Evolutionary conservation across 306 rosid genomes (phyloP).

Genomic region (Carpinus fangiana): DNA sequence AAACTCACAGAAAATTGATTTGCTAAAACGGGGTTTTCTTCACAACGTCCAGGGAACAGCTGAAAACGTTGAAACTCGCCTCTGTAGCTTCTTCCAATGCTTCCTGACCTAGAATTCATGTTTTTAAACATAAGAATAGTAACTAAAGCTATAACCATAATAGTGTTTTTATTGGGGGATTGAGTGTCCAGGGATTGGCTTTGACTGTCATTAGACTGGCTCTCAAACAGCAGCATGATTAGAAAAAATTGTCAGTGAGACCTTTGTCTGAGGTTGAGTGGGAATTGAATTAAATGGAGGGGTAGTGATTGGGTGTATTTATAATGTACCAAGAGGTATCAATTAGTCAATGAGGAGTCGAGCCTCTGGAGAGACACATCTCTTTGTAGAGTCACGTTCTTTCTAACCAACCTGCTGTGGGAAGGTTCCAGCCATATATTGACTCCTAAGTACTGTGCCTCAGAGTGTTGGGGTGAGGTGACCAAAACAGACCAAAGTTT

Average conservation of each 20-base stretch:
- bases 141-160: background rate
- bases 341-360: background rate
- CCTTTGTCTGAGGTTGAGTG: background rate
- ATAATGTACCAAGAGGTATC: background rate
- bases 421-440: background rate
- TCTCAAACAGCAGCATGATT: background rate
- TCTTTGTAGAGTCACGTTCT: background rate
- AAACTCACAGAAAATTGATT: conserved; percentile 88
- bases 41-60: conserved; percentile 61
- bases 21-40: conserved; percentile 83
- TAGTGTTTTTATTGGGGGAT: background rate
- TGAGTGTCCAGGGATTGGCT: background rate
- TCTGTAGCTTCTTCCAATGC: conserved; percentile 82
- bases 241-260: background rate
- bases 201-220: background rate
- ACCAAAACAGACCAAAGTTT: background rate
- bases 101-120: conserved; percentile 65
- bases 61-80: conserved; percentile 97
- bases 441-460: background rate
- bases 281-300: background rate
- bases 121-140: conserved; percentile 15
- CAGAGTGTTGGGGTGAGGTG: background rate
- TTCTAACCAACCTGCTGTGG: background rate
- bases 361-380: background rate
- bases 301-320: background rate